These are phyloP conservation scores for Cladosporium oxysporum DNA, from an alignment of 2,329 filamentous ascomycete genomes.

Conservation along the genomic window DNA sequence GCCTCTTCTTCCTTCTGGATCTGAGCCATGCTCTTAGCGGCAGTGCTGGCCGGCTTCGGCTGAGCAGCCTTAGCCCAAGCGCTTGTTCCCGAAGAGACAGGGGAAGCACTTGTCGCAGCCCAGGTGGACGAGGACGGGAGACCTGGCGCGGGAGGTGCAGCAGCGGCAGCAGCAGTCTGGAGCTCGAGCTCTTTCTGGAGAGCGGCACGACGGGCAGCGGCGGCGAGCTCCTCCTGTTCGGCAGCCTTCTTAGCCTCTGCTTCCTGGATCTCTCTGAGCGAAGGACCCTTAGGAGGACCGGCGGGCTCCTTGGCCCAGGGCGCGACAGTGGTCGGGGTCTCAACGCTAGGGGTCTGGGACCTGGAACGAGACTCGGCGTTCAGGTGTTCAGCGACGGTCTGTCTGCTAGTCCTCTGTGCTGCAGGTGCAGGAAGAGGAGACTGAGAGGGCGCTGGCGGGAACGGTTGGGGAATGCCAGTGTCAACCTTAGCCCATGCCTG, in stretches of 20 bases:
- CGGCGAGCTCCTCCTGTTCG: constrained; percentile 79
- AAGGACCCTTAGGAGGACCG: constrained; percentile 78
- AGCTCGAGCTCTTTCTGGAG: constrained; percentile 76
- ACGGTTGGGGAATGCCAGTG: constrained; percentile 72
- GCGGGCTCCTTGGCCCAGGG: constrained; percentile 89
- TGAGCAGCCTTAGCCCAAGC: constrained; percentile 68
- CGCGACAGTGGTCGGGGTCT: constrained; percentile 71
- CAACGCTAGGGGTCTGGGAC: constrained; percentile 71
- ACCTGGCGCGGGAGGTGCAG: constrained; percentile 58
- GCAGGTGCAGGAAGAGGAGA: constrained; percentile 87
- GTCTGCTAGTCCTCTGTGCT: constrained; percentile 73
- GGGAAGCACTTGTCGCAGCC: constrained; percentile 74
- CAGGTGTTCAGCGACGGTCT: constrained; percentile 77
- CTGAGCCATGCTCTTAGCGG: constrained; percentile 89
- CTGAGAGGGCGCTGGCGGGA: constrained; percentile 71
- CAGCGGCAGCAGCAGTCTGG: constrained; percentile 54
- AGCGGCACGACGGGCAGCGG: constrained; percentile 72
- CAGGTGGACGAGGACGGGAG: constrained; percentile 87
- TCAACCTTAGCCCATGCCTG: constrained; percentile 63
- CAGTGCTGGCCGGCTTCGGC: constrained; percentile 50
- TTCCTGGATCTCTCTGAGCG: constrained; percentile 94
- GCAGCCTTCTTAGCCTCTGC: constrained; percentile 91
- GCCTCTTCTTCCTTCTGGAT: constrained; percentile 96
- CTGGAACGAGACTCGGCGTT: constrained; percentile 68
- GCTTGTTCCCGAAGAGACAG: constrained; percentile 53